A percentile compares a stretch with the other conserved stretches of the same genome.
phyloP scores from a whole-genome alignment of 2,329 filamentous ascomycete species.

The Blastomyces silverae region DNA sequence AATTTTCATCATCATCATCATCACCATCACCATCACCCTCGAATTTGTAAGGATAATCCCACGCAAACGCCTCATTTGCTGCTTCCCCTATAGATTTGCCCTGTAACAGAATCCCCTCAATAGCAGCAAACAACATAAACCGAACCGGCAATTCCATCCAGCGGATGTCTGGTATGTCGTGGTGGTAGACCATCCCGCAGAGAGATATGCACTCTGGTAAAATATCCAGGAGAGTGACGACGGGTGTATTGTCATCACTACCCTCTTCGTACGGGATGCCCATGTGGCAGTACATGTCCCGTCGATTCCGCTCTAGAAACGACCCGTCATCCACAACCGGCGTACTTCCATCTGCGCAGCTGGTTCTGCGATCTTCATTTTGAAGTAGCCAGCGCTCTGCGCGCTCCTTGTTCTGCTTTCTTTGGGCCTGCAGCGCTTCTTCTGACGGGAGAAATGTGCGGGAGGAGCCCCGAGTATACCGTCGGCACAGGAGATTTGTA shows the following conservation, averaged over 20 bases:
- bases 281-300: constrained; percentile 26
- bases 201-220: constrained; percentile 46
- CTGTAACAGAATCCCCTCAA: constrained; percentile 44
- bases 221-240: constrained; percentile 37
- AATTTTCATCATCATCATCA: background rate
- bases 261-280: constrained; percentile 27
- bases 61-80: constrained; percentile 43
- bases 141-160: constrained; percentile 44
- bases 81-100: constrained; percentile 33
- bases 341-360: constrained; percentile 2
- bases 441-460: constrained; percentile 29
- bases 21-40: background rate
- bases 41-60: constrained; percentile 32
- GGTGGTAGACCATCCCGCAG: constrained; percentile 34
- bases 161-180: constrained; percentile 27
- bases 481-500: constrained; percentile 40
- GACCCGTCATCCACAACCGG: background rate
- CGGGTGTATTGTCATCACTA: constrained; percentile 19
- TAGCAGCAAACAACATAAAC: constrained; percentile 46
- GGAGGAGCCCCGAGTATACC: constrained; percentile 29
- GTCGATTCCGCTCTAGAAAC: constrained; percentile 26
- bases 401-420: constrained; percentile 20
- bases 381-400: constrained; percentile 15
- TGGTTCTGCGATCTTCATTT: constrained; percentile 1
- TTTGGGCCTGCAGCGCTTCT: constrained; percentile 27